Base-by-base conservation (phyloP, 2,329 filamentous ascomycete genomes). In the Diaporthe ampelina region DNA sequence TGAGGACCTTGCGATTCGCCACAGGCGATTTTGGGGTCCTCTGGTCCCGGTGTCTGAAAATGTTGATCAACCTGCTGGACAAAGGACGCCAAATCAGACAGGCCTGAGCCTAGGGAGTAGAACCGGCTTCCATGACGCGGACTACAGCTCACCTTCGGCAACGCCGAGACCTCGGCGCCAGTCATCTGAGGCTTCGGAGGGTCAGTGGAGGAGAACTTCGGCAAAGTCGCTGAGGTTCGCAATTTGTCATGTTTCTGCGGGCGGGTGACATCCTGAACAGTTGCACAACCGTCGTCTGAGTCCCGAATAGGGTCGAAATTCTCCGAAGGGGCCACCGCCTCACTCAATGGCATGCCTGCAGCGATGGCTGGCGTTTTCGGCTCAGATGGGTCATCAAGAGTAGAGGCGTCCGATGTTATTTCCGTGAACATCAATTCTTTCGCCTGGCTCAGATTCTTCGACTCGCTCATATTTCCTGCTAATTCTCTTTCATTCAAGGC, bases 61-160 rank as follows among this genome's bases (percentile, higher is more conserved):
- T 73, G 73, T 19, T 70, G 72, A 57, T 78, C 77, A 26, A 77
- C 73, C n/a, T 75, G 71, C 17, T 78, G 75, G 13, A 79, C 78
- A 43, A 78, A 76, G 13, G 78, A 78, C 8, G 76, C 77, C 61
- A 78, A 71, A 65, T 78, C 77, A 48, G 76, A 74, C 21, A 78
- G 70, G 10, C 77, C 76, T 4, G 77, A 76, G 45, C 77, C 73
- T 17, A 78, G 50, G 15, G 78, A 79, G 56, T 76, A 78, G 37
- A 74, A 72, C 50, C 75, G 77, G 57, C 75, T 77, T 15, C 75
- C 76, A 24, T 71, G 76, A 19, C 45, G 40, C 19, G 69, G 29
- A 71, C 70, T 32, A 59, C 69, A 72, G 56, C 35, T 52, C 40
- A 45, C 24, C n/a, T 54, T 43, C 17, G 72, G 59, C 15, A 65